Evolutionary conservation across 345 rosid species (phyloP).

Genomic region (Sonneratia caseolaris): DNA sequence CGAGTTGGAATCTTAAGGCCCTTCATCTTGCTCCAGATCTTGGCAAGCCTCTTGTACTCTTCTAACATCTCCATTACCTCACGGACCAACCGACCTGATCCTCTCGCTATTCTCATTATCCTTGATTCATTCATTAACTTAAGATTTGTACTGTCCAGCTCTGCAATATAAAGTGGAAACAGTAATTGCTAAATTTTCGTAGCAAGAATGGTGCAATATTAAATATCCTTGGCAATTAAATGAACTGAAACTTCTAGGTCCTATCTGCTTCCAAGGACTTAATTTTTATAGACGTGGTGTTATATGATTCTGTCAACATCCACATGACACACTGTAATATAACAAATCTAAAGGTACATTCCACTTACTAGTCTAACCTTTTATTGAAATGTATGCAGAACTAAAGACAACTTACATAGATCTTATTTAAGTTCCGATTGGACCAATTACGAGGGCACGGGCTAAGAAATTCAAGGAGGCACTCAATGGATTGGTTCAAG

Average conservation of each 20-base stretch:
- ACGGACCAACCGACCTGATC: slow-evolving; percentile 55
- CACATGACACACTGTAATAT: not conserved
- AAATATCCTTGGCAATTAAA: not conserved
- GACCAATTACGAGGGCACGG: too few relatives aligned
- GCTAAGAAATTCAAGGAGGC: too few relatives aligned
- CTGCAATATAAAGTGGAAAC: slow-evolving; percentile 20
- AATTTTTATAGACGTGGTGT: not conserved
- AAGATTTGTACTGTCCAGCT: slow-evolving; percentile 76
- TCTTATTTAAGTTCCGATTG: too few relatives aligned
- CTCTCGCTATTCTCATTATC: slow-evolving; percentile 74
- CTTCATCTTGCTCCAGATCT: slow-evolving; percentile 75
- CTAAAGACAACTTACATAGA: too few relatives aligned
- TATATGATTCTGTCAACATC: not conserved
- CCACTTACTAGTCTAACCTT: not conserved
- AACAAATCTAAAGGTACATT: not conserved
- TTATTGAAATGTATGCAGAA: not conserved
- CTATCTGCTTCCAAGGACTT: not conserved
- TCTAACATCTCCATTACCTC: slow-evolving; percentile 89
- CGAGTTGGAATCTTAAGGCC: slow-evolving; percentile 81
- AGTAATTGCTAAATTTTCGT: not conserved
- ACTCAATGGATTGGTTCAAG: too few relatives aligned
- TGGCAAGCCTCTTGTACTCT: slow-evolving; percentile 81
- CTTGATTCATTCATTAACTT: slow-evolving; percentile 69
- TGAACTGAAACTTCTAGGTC: not conserved
- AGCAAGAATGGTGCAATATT: too few relatives aligned